These are phyloP conservation scores for Trypanosoma congolense DNA, from an alignment of 208 protist species.

Conservation along the genomic window DNA sequence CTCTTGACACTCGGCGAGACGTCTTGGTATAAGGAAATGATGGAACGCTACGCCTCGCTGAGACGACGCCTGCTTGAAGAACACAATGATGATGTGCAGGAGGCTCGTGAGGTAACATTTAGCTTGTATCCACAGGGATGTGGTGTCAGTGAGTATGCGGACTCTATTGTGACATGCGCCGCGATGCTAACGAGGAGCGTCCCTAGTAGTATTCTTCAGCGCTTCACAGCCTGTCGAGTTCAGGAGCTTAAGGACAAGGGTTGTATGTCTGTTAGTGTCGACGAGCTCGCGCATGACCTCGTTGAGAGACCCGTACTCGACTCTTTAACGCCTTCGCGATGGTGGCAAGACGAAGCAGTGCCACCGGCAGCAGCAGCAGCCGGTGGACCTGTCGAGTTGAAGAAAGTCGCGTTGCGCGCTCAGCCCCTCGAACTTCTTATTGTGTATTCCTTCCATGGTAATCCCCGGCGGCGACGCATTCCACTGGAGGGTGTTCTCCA, in stretches of 20 bases:
- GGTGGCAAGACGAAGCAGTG: conserved; percentile 33
- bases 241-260: conserved; percentile 19
- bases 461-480: conserved; percentile 31
- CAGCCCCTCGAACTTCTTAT: conserved; percentile 44
- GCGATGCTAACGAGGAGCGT: conserved; percentile 62
- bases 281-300: conserved; percentile 42
- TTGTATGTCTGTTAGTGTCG: conserved; percentile 25
- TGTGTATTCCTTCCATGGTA: conserved; percentile 40
- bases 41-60: conserved; percentile 27
- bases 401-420: conserved; percentile 32
- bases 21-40: conserved; percentile 53
- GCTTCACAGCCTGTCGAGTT: conserved; percentile 30
- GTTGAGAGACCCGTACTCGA: conserved; percentile 43
- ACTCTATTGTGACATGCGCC: conserved; percentile 62
- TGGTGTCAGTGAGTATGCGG: conserved; percentile 52
- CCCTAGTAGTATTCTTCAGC: conserved; percentile 21
- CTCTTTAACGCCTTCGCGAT: conserved; percentile 41
- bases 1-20: conserved; percentile 24
- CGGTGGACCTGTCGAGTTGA: conserved; percentile 2
- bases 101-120: conserved; percentile 42
- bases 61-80: conserved; percentile 16
- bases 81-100: conserved; percentile 29
- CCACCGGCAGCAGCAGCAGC: neutral
- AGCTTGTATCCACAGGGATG: conserved; percentile 71
- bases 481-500: conserved; percentile 29